Evolutionary conservation across 768 basidiomycete species (phyloP), one percentile per base, ranked within the genome.

Genomic region (Boletus rubropictus): DNA sequence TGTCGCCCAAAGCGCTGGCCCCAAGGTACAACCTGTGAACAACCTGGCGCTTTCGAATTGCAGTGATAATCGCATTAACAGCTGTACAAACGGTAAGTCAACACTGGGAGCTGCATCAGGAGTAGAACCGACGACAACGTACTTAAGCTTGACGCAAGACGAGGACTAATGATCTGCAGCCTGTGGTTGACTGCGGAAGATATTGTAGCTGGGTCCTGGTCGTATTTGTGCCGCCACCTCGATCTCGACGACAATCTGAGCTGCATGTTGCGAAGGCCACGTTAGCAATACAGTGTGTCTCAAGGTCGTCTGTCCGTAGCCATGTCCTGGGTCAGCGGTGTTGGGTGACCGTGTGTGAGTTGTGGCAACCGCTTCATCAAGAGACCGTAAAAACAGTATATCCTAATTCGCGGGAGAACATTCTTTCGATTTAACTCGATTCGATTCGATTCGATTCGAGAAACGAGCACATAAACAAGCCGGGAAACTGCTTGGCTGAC

Each of bases 21-120:
- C 78, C 76, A 20, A 84, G 60, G 36, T 77, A 65, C 22, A 85
- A 68, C 55, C 76, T 77, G 18, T 74, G 72, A 25, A 85, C 76
- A 10, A 60, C 49, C 17, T 66, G 67, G n/a, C 75, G 76, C 18
- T 68, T 64, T 4, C 64, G 68, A 39, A 84, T 76, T 45, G 68
- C 55, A 14, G 61, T 55, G 29, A 81, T 77, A 18, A 84, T 69
- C 35, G 69, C 61, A 44, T 72, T 69, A 0, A 79, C 79, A 48
- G 79, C 82, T 82, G 49, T 11, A 28, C 24, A 14, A 9, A 12
- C 3, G 15, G n/a, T 32, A 2, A 9, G 12, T 49, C 10, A 48
- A n/a, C 8, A 18, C 11, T 22, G 41, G 3, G 12, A 3, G 32
- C 24, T 17, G 25, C 9, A 33, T 20, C 22, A 22, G 25, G 17